These are phyloP conservation scores for Penicillium occitanis DNA, from an alignment of 2,329 filamentous ascomycete genomes.

Conservation along the genomic window DNA sequence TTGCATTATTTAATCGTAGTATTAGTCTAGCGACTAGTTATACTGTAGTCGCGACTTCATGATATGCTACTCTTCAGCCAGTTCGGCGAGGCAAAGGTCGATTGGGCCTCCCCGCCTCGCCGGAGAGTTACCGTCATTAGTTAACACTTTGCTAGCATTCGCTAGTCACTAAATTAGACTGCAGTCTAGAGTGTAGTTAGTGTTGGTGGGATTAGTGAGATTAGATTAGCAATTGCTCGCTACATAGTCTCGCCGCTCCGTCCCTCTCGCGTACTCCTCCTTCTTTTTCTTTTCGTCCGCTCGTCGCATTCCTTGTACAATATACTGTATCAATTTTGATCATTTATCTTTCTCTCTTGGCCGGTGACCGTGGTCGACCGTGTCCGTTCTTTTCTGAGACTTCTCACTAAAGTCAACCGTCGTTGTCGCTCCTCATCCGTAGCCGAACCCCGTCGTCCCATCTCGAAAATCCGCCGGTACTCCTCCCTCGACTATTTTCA, in stretches of 20 bases:
- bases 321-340: constrained; percentile 30
- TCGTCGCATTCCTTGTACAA: constrained; percentile 30
- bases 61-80: constrained; percentile 3
- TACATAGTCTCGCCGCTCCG: constrained; percentile 25
- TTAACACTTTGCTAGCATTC: constrained; percentile 1
- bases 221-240: constrained; percentile 14
- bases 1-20: constrained; percentile 2
- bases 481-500: neutral
- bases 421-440: constrained; percentile 20
- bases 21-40: neutral
- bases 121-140: constrained; percentile 3
- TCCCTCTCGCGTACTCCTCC: constrained; percentile 20
- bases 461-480: neutral
- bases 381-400: neutral
- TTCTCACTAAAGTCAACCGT: neutral
- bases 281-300: constrained; percentile 23
- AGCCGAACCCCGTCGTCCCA: constrained; percentile 1
- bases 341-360: constrained; percentile 25
- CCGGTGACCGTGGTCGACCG: neutral
- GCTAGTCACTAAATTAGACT: constrained; percentile 1
- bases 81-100: constrained; percentile 9
- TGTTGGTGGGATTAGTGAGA: constrained; percentile 11
- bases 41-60: neutral
- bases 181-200: constrained; percentile 1
- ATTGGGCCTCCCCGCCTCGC: constrained; percentile 20